phyloP scores from a whole-genome alignment of 352 stramenopile species.

The Phytopythium helicoides region DNA sequence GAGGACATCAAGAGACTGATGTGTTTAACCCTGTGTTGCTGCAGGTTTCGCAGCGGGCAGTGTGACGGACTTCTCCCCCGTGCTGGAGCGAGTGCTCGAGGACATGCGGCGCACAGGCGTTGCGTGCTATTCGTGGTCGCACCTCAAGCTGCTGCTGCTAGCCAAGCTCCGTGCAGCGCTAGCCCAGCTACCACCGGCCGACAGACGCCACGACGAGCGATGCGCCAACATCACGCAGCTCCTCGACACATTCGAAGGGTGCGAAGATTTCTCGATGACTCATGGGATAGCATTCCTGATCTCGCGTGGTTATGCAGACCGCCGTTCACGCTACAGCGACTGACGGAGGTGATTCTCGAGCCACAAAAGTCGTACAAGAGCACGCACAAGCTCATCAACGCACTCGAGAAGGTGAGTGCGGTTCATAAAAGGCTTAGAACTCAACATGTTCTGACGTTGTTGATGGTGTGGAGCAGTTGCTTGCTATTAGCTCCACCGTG shows the following conservation, averaged over 20 bases:
- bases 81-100: conserved; percentile 57
- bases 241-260: conserved; percentile 64
- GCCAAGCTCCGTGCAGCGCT: conserved; percentile 54
- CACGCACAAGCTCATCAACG: conserved; percentile 78
- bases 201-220: conserved; percentile 45
- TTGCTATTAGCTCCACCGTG: conserved; percentile 68
- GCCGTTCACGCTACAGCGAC: conserved; percentile 79
- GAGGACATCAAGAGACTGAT: no score
- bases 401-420: conserved; percentile 63
- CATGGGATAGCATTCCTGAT: not conserved
- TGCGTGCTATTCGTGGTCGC: conserved; percentile 66
- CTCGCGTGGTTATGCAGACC: conserved; percentile 20
- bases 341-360: conserved; percentile 77
- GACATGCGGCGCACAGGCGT: conserved; percentile 71
- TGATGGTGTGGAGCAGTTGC: conserved; percentile 21
- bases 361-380: conserved; percentile 70
- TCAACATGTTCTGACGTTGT: no score
- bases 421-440: not conserved
- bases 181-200: conserved; percentile 48
- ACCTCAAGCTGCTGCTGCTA: conserved; percentile 64
- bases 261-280: conserved; percentile 1
- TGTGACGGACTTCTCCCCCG: conserved; percentile 39
- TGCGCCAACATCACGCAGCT: conserved; percentile 52
- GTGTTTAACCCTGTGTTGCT: no score
- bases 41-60: conserved; percentile 54